Base-by-base conservation (phyloP, 140 eudicot genomes). In the Ambrosia hybrid region DNA sequence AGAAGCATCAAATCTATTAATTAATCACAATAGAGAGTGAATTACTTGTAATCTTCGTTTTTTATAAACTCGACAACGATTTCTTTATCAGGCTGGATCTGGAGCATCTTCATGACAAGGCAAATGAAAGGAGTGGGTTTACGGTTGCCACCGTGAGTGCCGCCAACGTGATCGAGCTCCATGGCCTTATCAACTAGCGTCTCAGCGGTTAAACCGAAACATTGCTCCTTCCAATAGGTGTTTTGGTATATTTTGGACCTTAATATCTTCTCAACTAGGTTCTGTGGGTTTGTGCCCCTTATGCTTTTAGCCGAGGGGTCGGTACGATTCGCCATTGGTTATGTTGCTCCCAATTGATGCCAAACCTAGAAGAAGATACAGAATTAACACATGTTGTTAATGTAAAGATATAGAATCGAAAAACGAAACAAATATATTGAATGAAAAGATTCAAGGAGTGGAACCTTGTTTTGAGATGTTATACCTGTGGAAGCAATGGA, bases 11-110 rank as follows among this genome's bases (percentile, higher is more conserved):
- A 74, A 51, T 36, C 15, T 11, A 48, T 2, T 3, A 58, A 58
- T 21, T 21, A 21, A 21, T 21, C 26, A 21, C 26, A 21, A 21
- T 21, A 21, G 26, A 21, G 26, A 21, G 26, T 21, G 26, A 21
- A 81, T 64, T 36, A 90, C 95, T 94, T 90, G 57, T 91, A 95
- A 77, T 95, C 99, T 52, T 92, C 95, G 51, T 95, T 95, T 64
- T 88, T 95, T 49, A 91, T 95, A 71, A 95, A 95, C 64, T 95
- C 99, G 9, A 95, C 97, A 51, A 95, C 99, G 37, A 95, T 95
- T 71, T 95, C 99, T 73, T 91, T 94, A 60, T 95, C 99, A 51
- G 99, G 99, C 67, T 95, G 99, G 75, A 95, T 95, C 91, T 91
- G 97, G 52, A 95, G 97, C 99, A 95, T 95, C 84, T 95, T 95